These are phyloP conservation scores for Amphirosellinia nigrospora DNA, from an alignment of 495 filamentous ascomycete genomes.

Conservation along the genomic window DNA sequence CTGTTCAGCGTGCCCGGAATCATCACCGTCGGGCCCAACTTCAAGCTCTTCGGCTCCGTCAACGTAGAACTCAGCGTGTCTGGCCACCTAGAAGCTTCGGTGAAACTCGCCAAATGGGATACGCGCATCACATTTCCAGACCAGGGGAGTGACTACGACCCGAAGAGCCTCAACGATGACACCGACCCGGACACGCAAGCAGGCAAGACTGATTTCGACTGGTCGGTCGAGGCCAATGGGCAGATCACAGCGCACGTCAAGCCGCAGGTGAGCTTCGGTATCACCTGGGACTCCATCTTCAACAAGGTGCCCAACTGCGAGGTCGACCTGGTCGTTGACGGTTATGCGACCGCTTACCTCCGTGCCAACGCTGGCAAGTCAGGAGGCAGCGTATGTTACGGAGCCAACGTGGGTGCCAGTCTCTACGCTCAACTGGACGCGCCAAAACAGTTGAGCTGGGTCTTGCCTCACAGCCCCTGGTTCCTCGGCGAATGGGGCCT, in stretches of 20 bases:
- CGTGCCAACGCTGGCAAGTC: neutral
- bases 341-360: neutral
- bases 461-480: too few relatives aligned
- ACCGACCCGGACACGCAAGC: neutral
- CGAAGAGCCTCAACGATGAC: conserved; percentile 12
- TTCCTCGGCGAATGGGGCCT: too few relatives aligned
- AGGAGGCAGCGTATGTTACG: neutral
- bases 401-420: neutral
- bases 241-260: conserved; percentile 24
- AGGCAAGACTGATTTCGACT: conserved; percentile 8
- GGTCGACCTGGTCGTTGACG: conserved; percentile 21
- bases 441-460: neutral
- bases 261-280: conserved; percentile 11
- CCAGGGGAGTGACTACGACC: neutral
- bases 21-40: conserved; percentile 42
- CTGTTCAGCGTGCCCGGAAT: conserved; percentile 42
- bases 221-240: too few relatives aligned
- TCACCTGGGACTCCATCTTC: conserved; percentile 12
- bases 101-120: neutral
- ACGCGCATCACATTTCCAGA: neutral
- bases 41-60: conserved; percentile 34
- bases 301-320: neutral
- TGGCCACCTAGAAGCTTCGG: neutral
- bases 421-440: neutral
- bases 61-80: conserved; percentile 28